These are phyloP conservation scores for Hibiscus syriacus DNA, from an alignment of 345 rosid genomes.

Conservation along the genomic window DNA sequence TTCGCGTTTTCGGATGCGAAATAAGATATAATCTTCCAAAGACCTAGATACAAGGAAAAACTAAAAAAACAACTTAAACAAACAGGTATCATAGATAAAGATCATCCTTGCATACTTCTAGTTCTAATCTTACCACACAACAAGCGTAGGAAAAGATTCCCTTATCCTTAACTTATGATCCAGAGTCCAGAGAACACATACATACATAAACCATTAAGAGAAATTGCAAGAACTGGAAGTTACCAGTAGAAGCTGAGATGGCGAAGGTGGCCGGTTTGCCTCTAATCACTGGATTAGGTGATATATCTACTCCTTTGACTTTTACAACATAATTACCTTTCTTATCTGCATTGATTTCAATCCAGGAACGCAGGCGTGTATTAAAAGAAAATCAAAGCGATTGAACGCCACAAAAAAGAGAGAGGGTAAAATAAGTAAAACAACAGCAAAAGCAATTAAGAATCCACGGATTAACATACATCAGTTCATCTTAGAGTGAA, in stretches of 20 bases:
- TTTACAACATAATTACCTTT: slow-evolving; percentile 33
- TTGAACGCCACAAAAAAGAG: neutral
- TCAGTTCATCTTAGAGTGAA: neutral
- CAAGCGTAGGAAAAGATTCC: neutral
- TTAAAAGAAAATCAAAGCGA: neutral
- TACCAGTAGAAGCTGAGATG: slow-evolving; percentile 45
- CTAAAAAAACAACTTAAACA: neutral
- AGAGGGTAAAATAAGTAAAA: neutral
- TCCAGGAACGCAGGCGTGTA: neutral
- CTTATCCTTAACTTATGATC: neutral
- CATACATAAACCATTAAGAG: neutral
- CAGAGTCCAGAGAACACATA: neutral
- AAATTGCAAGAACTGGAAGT: neutral
- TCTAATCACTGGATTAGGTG: slow-evolving; percentile 38
- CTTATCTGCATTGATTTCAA: slow-evolving; percentile 25
- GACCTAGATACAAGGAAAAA: neutral
- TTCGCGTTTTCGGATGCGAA: no score
- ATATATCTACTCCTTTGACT: slow-evolving; percentile 38
- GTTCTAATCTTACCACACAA: neutral
- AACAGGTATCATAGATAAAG: neutral
- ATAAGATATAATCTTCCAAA: neutral
- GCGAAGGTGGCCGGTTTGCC: slow-evolving; percentile 42
- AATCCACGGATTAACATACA: neutral
- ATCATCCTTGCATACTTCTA: neutral
- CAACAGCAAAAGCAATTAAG: neutral